Base-by-base conservation (phyloP, 1,284 basidiomycete genomes). In the Ustilago trichophora region DNA sequence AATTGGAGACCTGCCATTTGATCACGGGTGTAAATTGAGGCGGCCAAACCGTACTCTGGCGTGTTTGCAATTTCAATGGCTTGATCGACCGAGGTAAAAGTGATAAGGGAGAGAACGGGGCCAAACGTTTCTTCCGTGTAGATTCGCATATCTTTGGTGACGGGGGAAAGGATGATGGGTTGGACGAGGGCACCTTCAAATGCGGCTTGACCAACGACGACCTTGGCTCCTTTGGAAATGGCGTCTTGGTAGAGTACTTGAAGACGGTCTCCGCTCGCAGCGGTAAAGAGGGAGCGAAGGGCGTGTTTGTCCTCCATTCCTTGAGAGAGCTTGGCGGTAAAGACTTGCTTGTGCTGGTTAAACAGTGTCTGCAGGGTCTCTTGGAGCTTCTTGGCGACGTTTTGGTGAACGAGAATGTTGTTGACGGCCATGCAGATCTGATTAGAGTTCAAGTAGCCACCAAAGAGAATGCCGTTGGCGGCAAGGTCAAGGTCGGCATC, bases 71-170 rank as follows among this genome's bases (percentile, higher is more conserved):
- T 82, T 7, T 82, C 82, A 19, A 86, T 76, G 2, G 87, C 86
- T 48, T 78, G 89, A 54, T 88, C 88, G 82, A 93, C 91, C 7
- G 88, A 89, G 62, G 86, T 86, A 83, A 95, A 95, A 57, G 84
- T 87, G 34, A 88, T 89, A 32, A 93, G 86, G 19, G 87, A 84
- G 19, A 92, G 85, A 3, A 94, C 91, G 12, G 91, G 91, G 1
- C 91, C 91, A 81, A 93, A 93, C 43, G 92, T 92, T 87, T 92
- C 73, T 35, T 73, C 68, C 1, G 37, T 45, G 48, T 62, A 73
- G 46, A 76, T 67, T 22, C 48, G 41, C 85, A 87, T 88, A 1
- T 84, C 84, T 1, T 83, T 82, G 38, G 83, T 85, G 19, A 86
- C 85, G 13, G 83, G 84, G 8, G 73, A 77, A 8, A 89, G 64